Base-by-base conservation (phyloP, 2,329 filamentous ascomycete species). In the Apiospora sp. region DNA sequence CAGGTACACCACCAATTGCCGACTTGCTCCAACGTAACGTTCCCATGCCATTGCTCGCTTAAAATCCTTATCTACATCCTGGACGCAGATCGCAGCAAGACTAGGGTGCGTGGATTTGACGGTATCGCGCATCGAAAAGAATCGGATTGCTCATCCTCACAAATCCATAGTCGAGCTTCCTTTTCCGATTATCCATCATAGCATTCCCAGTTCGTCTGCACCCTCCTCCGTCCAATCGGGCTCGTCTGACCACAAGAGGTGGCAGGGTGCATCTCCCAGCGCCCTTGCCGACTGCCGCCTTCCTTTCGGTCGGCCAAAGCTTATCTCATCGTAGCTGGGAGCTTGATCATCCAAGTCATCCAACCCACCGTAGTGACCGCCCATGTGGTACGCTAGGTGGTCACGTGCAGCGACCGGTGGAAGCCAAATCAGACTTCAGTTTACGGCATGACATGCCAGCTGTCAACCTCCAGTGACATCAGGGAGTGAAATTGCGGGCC, bases 21-120 rank as follows among this genome's bases (percentile, higher is more conserved):
- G 58, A 64, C 30, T 5, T 41, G 37, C 58, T 64, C 58, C 58
- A 64, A 64, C 58, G 34, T 37, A 64, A 64, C 58, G 58, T 64
- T n/a, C 30, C 54, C 30, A 49, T n/a, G 46, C 46, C 46, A 30
- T 7, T n/a, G 30, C 54, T 61, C 30, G 54, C 54, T 61, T 22
- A 37, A 64, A 64, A 41, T 64, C 19, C 58, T 64, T 64, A 64
- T 64, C 58, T 3, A 22, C 30, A 41, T 41, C 58, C 34, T 41
- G 58, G 34, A 24, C 22, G 30, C 8, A n/a, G 30, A 64, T 41
- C 34, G 10, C 54, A 22, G 19, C 6, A 3, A 34, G 27, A 14
- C 54, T 24, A 51, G 27, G 27, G 14, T 4, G 27, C 27, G 5
- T 54, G 51, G 12, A 61, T 61, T 16, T 34, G n/a, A 13, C 54